Percentiles rank a stretch among this genome's conserved stretches.
These are phyloP conservation scores for Sporisorium graminicola DNA, from an alignment of 1,284 basidiomycete species.

Conservation along the genomic window DNA sequence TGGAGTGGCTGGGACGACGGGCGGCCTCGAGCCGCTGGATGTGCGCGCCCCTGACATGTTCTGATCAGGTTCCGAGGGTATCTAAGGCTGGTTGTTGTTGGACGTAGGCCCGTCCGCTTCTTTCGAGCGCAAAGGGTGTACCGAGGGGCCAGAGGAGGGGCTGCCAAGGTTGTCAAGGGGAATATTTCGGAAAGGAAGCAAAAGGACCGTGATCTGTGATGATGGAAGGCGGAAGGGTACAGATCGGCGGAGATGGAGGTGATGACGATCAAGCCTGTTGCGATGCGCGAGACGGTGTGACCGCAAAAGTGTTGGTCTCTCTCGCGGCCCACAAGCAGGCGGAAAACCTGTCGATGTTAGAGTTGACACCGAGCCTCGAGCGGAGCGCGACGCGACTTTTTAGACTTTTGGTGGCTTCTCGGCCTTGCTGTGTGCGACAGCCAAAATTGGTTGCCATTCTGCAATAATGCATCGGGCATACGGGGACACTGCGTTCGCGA, in stretches of 20 bases:
- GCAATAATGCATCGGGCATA: constrained; percentile 8
- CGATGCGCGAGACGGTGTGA: neutral
- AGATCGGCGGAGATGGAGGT: neutral
- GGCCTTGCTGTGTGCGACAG: neutral
- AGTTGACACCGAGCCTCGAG: constrained; percentile 8
- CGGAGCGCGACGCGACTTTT: constrained; percentile 43
- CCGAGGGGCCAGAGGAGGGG: no score
- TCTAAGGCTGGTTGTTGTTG: neutral
- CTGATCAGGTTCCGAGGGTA: neutral
- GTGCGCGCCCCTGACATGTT: constrained; percentile 39
- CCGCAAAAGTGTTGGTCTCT: constrained; percentile 35
- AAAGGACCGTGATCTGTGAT: neutral
- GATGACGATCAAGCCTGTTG: neutral
- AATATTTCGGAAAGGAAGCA: no score
- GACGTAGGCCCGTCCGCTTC: neutral
- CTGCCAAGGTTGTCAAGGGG: no score
- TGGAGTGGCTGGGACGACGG: constrained; percentile 47
- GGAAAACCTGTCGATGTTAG: constrained; percentile 22
- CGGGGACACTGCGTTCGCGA: no score
- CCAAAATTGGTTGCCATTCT: constrained; percentile 4
- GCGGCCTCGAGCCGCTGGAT: constrained; percentile 44
- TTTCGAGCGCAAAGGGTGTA: neutral
- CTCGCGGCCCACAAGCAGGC: constrained; percentile 2
- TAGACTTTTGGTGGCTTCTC: no score
- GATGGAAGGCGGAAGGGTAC: neutral